Evolutionary conservation across 371 early-diverging fungal species (phyloP).

Genomic region (Nematocida sp.): DNA sequence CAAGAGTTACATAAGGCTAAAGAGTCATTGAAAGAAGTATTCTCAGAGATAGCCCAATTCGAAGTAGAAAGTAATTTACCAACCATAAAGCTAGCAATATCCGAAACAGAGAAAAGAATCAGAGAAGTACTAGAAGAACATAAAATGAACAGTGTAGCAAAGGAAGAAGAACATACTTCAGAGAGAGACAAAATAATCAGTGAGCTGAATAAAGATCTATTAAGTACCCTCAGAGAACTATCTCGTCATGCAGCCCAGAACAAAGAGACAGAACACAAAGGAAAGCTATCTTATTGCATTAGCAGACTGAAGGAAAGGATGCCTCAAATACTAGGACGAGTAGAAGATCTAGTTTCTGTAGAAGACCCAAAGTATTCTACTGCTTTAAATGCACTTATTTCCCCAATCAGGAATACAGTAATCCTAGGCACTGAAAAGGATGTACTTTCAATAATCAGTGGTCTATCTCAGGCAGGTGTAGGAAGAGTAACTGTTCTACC

Average conservation of each 20-base stretch:
- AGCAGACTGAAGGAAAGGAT: conserved; percentile 2
- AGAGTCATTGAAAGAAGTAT: neutral
- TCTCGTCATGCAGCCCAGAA: neutral
- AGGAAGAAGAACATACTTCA: conserved; percentile 12
- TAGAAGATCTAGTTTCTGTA: conserved; percentile 1
- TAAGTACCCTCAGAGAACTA: conserved; percentile 9
- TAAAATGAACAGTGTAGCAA: conserved; percentile 5
- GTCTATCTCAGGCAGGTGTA: conserved; percentile 23
- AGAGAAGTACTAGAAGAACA: conserved; percentile 42
- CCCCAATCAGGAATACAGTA: conserved; percentile 29
- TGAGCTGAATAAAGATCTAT: conserved; percentile 18
- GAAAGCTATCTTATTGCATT: conserved; percentile 16
- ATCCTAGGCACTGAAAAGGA: conserved; percentile 30
- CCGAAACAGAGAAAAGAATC: conserved; percentile 9
- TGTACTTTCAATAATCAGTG: conserved; percentile 33
- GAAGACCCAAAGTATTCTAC: neutral
- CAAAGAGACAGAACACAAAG: conserved; percentile 7
- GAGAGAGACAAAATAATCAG: conserved; percentile 68
- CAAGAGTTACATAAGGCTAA: neutral
- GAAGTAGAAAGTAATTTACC: conserved; percentile 43
- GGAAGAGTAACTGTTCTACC: conserved; percentile 48
- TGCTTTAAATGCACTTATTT: conserved; percentile 29
- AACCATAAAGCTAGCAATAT: neutral
- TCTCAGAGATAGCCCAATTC: conserved; percentile 22
- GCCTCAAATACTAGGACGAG: conserved; percentile 37